phyloP scores from a whole-genome alignment of 768 basidiomycete species.

The Lyophyllum decastes region DNA sequence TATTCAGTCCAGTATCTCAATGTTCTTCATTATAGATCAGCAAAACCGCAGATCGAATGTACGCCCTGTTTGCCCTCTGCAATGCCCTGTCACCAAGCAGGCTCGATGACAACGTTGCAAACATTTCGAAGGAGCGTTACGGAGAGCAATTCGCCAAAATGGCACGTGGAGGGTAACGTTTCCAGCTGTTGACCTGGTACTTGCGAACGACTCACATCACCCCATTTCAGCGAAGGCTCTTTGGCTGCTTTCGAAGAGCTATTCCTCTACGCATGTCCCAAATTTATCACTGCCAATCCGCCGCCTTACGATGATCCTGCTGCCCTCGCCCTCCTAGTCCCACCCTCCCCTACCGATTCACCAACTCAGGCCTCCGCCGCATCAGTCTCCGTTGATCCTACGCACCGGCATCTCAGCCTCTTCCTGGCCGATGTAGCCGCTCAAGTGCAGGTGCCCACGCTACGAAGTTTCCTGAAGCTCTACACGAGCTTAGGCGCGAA shows the following conservation, averaged over 20 bases:
- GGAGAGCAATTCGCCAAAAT: conserved; percentile 91
- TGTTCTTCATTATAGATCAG: conserved; percentile 58
- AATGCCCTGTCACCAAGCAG: conserved; percentile 90
- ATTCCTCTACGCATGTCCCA: conserved; percentile 92
- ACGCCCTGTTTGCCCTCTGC: conserved; percentile 92
- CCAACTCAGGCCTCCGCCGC: conserved; percentile 26
- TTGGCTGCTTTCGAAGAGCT: conserved; percentile 87
- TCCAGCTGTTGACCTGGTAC: background rate
- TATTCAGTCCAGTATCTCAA: background rate
- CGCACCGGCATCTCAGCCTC: conserved; percentile 79
- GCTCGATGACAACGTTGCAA: conserved; percentile 92
- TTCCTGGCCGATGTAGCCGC: conserved; percentile 84
- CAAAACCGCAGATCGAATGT: conserved; percentile 98
- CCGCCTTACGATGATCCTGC: conserved; percentile 87
- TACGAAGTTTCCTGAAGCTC: conserved; percentile 90
- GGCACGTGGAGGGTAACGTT: conserved; percentile 66
- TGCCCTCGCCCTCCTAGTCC: conserved; percentile 52
- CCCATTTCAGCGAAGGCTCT: conserved; percentile 58
- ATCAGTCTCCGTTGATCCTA: conserved; percentile 59
- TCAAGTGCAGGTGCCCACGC: conserved; percentile 76
- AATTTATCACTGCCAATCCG: conserved; percentile 93
- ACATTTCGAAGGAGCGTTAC: conserved; percentile 89
- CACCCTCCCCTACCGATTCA: conserved; percentile 35
- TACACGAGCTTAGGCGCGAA: conserved; percentile 92
- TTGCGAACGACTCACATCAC: background rate